Base-by-base conservation (phyloP, 805 yeast species). In the Cyberlindnera maclurae region DNA sequence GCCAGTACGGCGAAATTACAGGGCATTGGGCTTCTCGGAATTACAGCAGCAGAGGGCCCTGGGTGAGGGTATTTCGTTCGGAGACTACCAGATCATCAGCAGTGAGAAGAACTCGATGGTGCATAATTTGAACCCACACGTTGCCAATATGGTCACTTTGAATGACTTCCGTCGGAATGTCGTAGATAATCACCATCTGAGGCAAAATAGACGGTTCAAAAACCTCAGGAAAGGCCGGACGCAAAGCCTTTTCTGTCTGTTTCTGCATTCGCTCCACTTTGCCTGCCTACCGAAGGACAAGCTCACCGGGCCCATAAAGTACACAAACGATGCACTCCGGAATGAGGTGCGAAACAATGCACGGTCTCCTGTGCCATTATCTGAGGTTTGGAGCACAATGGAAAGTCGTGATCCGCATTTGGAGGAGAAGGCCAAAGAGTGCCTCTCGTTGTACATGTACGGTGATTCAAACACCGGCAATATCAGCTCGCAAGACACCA, bases 231-330 rank as follows among this genome's bases (percentile, higher is more conserved):
- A 33, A 20, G 34, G 42, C 5, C 39, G 34, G 12, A 10, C 34
- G 1, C 49, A 49, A 27, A 30, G 48, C 2, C 29, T 34, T 9
- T 47, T 51, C 33, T 37, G 40, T 12, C 27, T 51, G 5, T 28
- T 51, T 5, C 31, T 51, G 3, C 46, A 49, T 17, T 39, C 50
- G 4, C 24, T 50, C 16, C 54, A 49, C 31, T 41, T 36, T 18
- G 29, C 38, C 5, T 38, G 46, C 16, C 34, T 43, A 1, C 43
- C 43, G 10, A 4, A 4, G 5, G 41, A 36, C 6, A 35, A 31
- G n/a, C 22, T 28, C 29, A 37, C 27, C 13, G 35, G 37, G 3
- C 16, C 42, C 3, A 26, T 29, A 4, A 24, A 26, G 27, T 36
- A 42, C 13, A 33, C 38, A 20, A 28, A 27, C n/a, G 33, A 37